These are phyloP conservation scores for Cymbopogon citratus DNA, from an alignment of 176 grass and related monocot genomes.

Conservation along the genomic window DNA sequence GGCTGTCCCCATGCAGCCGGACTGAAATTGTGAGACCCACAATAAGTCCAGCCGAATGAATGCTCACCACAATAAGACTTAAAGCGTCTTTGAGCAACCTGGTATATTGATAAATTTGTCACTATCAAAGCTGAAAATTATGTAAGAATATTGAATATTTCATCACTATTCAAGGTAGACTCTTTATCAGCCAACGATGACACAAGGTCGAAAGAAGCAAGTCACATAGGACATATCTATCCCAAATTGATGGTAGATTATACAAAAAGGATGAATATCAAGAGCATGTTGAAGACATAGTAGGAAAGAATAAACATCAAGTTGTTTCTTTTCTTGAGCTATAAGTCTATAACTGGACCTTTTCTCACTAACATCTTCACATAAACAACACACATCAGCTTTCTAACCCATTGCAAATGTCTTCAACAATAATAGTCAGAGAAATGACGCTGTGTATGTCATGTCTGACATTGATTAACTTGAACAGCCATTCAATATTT, in stretches of 20 bases:
- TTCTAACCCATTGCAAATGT: neutral
- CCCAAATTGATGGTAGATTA: neutral
- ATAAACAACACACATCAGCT: neutral
- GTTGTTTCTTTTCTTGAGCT: neutral
- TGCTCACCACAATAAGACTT: constrained; percentile 26
- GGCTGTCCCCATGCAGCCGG: constrained; percentile 77
- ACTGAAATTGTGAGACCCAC: constrained; percentile 95
- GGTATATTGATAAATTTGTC: constrained; percentile 15
- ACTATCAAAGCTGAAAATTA: constrained; percentile 7
- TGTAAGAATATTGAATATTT: neutral
- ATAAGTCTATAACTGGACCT: neutral
- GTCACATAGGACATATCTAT: neutral
- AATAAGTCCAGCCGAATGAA: constrained; percentile 86
- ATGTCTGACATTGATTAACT: neutral
- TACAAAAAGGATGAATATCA: neutral
- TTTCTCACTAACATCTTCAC: neutral
- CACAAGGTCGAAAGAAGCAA: neutral
- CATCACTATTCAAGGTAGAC: neutral
- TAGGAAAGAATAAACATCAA: neutral
- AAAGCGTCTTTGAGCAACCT: constrained; percentile 72
- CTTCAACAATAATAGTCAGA: neutral
- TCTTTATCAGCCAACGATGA: neutral
- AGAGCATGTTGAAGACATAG: neutral
- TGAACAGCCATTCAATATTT: neutral
- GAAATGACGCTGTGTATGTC: neutral